Evolutionary conservation across 2,329 filamentous ascomycete species (phyloP).

Genomic region (Incumbomyces lentus): DNA sequence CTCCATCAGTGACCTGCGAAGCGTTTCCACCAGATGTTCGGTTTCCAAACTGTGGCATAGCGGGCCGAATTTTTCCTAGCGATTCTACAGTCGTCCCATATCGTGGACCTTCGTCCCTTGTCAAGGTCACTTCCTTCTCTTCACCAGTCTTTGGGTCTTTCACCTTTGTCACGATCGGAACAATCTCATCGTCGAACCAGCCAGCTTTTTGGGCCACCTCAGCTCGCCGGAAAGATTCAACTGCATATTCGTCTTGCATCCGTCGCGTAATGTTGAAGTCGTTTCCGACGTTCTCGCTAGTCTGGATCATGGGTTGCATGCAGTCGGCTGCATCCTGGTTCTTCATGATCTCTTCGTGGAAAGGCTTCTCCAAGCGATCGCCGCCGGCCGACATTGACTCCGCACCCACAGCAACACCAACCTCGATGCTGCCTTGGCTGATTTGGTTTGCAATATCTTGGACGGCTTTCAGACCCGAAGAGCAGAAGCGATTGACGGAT

Average conservation of each 20-base stretch:
- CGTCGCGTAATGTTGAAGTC: conserved; percentile 80
- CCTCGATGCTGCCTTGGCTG: conserved; percentile 64
- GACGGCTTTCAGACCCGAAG: conserved; percentile 86
- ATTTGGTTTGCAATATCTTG: conserved; percentile 93
- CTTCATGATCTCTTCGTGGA: conserved; percentile 64
- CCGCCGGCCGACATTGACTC: conserved; percentile 75
- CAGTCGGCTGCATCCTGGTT: conserved; percentile 75
- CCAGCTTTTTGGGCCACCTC: conserved; percentile 85
- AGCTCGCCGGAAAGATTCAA: conserved; percentile 76
- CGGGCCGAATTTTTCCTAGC: conserved; percentile 73
- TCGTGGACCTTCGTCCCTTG: conserved; percentile 80
- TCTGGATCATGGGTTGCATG: conserved; percentile 96
- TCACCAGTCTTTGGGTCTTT: conserved; percentile 77
- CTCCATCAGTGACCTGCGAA: conserved; percentile 87
- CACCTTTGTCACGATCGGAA: conserved; percentile 69
- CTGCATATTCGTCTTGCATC: conserved; percentile 73
- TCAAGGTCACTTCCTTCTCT: conserved; percentile 65
- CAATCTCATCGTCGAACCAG: conserved; percentile 89
- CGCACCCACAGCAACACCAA: conserved; percentile 78
- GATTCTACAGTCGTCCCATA: conserved; percentile 78
- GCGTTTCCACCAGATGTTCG: conserved; percentile 87
- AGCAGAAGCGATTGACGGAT: conserved; percentile 92
- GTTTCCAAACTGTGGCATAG: conserved; percentile 83
- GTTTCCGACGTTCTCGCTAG: conserved; percentile 84
- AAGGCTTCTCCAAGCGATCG: conserved; percentile 59